phyloP scores from a whole-genome alignment of 129 eudicot species.

The Flaveria bidentis region DNA sequence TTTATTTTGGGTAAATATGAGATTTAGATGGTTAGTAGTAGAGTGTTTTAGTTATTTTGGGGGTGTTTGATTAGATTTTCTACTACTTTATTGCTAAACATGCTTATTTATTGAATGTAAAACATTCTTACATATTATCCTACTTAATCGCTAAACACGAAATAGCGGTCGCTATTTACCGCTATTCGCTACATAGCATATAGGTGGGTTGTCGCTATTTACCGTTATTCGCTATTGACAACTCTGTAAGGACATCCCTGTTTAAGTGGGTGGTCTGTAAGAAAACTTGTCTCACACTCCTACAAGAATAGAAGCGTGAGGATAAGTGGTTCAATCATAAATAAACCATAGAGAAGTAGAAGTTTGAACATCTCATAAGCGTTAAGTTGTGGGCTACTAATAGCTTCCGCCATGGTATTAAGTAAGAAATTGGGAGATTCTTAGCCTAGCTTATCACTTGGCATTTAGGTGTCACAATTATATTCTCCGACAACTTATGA shows the following conservation, averaged over 20 bases:
- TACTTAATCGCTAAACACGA: too few species aligned
- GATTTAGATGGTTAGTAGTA: too few species aligned
- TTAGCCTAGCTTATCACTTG: background rate
- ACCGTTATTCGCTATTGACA: too few species aligned
- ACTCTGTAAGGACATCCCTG: background rate
- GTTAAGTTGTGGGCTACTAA: background rate
- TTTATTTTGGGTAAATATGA: too few species aligned
- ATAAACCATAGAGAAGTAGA: background rate
- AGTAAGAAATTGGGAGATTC: background rate
- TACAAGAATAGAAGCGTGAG: background rate
- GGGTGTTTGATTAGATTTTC: too few species aligned
- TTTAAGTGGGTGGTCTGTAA: background rate
- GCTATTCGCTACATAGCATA: too few species aligned
- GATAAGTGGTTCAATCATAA: background rate
- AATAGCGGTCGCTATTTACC: too few species aligned
- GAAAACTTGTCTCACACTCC: background rate
- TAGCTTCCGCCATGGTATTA: background rate
- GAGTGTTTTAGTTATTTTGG: too few species aligned
- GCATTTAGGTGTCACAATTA: background rate
- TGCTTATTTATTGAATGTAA: too few species aligned
- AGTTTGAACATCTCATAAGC: background rate
- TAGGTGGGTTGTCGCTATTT: too few species aligned
- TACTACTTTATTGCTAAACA: too few species aligned
- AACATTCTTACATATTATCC: too few species aligned
- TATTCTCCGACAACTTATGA: background rate